Conservation (phyloP, 2,329 filamentous ascomycete genomes). For the Fusarium anguioides region DNA sequence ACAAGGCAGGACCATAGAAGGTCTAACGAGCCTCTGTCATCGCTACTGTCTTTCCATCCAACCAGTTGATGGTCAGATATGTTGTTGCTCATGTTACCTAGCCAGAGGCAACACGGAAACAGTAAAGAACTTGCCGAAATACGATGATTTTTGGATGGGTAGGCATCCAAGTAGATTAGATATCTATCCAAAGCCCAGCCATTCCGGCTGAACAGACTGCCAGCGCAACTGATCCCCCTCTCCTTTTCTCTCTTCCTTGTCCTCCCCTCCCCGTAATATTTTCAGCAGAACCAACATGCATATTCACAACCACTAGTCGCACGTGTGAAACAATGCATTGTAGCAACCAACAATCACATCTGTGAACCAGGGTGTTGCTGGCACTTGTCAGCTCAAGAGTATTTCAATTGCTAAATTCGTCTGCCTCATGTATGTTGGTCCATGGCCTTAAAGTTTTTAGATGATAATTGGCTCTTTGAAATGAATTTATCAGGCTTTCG, state of each 20-base stretch:
- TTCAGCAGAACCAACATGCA: background rate
- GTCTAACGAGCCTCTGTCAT: slow-evolving; percentile 54
- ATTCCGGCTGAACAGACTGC: background rate
- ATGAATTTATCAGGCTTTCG: background rate
- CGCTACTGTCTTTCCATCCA: slow-evolving; percentile 31
- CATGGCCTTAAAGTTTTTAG: too few species aligned
- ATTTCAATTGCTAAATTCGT: background rate
- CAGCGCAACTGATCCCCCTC: too few species aligned
- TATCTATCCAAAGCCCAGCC: background rate
- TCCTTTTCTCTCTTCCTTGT: background rate
- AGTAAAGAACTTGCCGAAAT: background rate
- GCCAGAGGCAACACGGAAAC: background rate
- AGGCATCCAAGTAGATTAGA: background rate
- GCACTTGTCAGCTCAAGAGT: background rate
- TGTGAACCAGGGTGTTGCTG: background rate
- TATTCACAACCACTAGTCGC: background rate
- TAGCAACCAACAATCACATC: background rate
- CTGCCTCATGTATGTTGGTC: background rate
- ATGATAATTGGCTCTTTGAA: background rate
- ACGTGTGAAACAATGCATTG: too few species aligned
- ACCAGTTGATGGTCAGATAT: background rate
- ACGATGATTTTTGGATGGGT: background rate
- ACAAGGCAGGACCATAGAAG: slow-evolving; percentile 53
- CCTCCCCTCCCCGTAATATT: background rate
- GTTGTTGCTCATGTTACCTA: background rate